Evolutionary conservation across 495 filamentous ascomycete genomes (phyloP).

Genomic region (Penicillium riverlandense): DNA sequence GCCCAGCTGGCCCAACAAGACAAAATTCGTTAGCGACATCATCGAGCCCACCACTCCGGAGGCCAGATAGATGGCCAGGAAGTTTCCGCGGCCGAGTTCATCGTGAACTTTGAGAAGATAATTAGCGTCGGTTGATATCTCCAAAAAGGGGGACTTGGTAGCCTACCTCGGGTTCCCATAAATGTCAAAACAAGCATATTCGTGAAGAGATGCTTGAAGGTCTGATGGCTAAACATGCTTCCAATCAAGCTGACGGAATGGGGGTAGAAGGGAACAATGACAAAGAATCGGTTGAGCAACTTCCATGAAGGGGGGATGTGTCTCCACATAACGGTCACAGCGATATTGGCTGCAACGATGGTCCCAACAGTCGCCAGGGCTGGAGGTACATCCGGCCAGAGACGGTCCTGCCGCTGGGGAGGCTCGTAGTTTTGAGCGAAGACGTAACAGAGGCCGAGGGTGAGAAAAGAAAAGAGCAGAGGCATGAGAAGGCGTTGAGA

Average conservation of each 20-base stretch:
- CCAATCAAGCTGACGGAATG: conserved; percentile 57
- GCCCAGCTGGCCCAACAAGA: conserved; percentile 43
- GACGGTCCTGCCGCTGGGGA: conserved; percentile 46
- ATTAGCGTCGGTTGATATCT: not conserved
- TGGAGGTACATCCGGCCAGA: conserved; percentile 70
- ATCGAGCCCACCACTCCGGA: conserved; percentile 62
- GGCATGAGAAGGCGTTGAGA: conserved; percentile 59
- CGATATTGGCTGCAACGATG: conserved; percentile 59
- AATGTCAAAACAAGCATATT: conserved; percentile 64
- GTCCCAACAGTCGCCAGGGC: conserved; percentile 68
- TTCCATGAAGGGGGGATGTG: conserved; percentile 58
- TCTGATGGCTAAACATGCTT: conserved; percentile 74
- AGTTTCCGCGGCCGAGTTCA: conserved; percentile 77
- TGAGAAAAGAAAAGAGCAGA: conserved; percentile 45
- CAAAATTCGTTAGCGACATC: conserved; percentile 49
- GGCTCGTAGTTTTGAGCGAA: conserved; percentile 58
- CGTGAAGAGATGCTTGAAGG: conserved; percentile 50
- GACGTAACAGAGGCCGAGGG: conserved; percentile 42
- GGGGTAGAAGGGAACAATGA: conserved; percentile 64
- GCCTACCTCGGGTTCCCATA: conserved; percentile 49
- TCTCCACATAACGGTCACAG: conserved; percentile 59
- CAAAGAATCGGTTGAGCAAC: conserved; percentile 73
- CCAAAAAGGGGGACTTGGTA: not conserved
- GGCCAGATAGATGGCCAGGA: conserved; percentile 70
- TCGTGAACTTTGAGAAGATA: conserved; percentile 57